phyloP scores from a whole-genome alignment of 2,329 filamentous ascomycete genomes.

The Emergomyces orientalis region DNA sequence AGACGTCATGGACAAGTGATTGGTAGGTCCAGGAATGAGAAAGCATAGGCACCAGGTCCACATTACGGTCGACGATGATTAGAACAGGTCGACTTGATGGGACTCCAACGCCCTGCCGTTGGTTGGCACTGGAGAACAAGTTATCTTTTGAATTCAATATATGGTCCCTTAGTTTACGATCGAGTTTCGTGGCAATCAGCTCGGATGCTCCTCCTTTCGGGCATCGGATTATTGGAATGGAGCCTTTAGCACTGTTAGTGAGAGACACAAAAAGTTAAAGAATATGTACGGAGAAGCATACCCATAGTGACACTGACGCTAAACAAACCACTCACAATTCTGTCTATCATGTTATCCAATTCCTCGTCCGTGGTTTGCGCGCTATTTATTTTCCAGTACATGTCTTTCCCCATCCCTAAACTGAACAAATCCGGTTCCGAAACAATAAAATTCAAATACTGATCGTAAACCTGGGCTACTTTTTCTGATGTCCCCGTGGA shows the following conservation, averaged over 20 bases:
- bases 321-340: slow-evolving; percentile 91
- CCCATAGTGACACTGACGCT: slow-evolving; percentile 98
- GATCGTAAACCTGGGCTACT: slow-evolving; percentile 87
- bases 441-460: slow-evolving; percentile 96
- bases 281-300: slow-evolving; percentile 29
- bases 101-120: slow-evolving; percentile 54
- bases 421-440: slow-evolving; percentile 93
- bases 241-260: slow-evolving; percentile 45
- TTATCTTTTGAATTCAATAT: slow-evolving; percentile 97
- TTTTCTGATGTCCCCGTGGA: slow-evolving; percentile 75
- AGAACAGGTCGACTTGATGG: slow-evolving; percentile 75
- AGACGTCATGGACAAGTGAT: slow-evolving; percentile 69
- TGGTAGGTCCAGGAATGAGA: slow-evolving; percentile 92
- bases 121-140: slow-evolving; percentile 61
- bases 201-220: slow-evolving; percentile 89
- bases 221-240: slow-evolving; percentile 91
- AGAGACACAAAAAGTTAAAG: background rate
- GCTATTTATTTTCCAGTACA: slow-evolving; percentile 95
- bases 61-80: slow-evolving; percentile 87
- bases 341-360: slow-evolving; percentile 76
- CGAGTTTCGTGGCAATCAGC: slow-evolving; percentile 86
- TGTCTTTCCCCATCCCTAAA: slow-evolving; percentile 82
- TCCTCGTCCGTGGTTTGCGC: slow-evolving; percentile 82
- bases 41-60: slow-evolving; percentile 96
- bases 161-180: slow-evolving; percentile 91